Base-by-base conservation (phyloP, 179 eudicot genomes). In the Spinacia oleracea region DNA sequence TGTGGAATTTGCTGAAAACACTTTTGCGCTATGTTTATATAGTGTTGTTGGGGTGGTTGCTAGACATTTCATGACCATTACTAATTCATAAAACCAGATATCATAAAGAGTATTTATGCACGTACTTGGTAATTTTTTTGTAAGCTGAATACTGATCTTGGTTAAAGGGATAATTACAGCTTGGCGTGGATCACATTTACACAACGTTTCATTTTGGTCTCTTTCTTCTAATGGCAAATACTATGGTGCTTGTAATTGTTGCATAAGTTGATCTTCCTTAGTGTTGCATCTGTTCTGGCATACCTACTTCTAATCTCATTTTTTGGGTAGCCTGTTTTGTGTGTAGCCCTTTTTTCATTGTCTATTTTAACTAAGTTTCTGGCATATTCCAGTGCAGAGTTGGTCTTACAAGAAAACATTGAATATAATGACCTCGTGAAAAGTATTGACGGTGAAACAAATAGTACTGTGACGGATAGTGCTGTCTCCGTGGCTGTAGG, bases 351-450 rank as follows among this genome's bases (percentile, higher is more conserved):
- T 55, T n/a, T 58, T 31, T 64, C 40, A 38, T 38, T 38, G 40
- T 38, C 6, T 35, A 4, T 58, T 40, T 65, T 9, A 32, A 51
- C 77, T 72, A 45, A 70, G 56, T 40, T 66, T 75, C 55, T 71
- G 16, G 58, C 43, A 55, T 65, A 21, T 76, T 83, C 76, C 89
- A 95, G 98, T 71, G 90, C 90, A 86, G 97, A 93, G 84, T 85
- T 95, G 87, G 80, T 95, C 58, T 66, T 87, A 67, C 92, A 89
- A 76, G 96, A 95, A 84, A 90, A 83, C 70, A 88, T 95, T 73
- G 94, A 95, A 67, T 95, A 91, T 78, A 95, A 95, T 79, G 97
- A 95, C 87, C 94, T 95, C 62, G 91, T 82, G 70, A 73, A 82
- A 79, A 76, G 83, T 48, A 50, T 89, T 81, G 82, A 80, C 53